These are phyloP conservation scores for Talaromyces verruculosus DNA, from an alignment of 2,329 filamentous ascomycete genomes.

Conservation along the genomic window DNA sequence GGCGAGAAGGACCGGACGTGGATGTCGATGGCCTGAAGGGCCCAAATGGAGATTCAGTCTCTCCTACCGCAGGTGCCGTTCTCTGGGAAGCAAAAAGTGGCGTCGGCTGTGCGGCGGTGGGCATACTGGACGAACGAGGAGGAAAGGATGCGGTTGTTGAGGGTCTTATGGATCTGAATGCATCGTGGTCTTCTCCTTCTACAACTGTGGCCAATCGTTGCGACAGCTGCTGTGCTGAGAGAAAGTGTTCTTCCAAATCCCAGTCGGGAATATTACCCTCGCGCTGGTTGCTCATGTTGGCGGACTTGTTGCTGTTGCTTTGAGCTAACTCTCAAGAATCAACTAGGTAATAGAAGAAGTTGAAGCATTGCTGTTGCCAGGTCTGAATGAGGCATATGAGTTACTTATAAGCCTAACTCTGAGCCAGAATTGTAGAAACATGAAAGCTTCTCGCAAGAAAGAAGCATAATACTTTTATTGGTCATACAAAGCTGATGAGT, in stretches of 20 bases:
- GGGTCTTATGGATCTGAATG: background rate
- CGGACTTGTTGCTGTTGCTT: background rate
- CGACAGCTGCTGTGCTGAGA: background rate
- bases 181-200: background rate
- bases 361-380: background rate
- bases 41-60: background rate
- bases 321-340: background rate
- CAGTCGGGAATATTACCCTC: too few relatives aligned
- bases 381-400: background rate
- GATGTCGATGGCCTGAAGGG: background rate
- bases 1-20: background rate
- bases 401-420: background rate
- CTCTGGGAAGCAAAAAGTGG: background rate
- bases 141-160: background rate
- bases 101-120: background rate
- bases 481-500: background rate
- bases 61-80: background rate
- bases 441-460: background rate
- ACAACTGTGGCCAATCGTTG: background rate
- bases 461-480: background rate
- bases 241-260: background rate
- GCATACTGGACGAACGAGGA: background rate
- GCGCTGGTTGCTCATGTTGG: background rate
- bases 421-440: background rate
- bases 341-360: background rate